Conservation (phyloP, 176 grass and related monocot species). For the Alopecurus myosuroides region DNA sequence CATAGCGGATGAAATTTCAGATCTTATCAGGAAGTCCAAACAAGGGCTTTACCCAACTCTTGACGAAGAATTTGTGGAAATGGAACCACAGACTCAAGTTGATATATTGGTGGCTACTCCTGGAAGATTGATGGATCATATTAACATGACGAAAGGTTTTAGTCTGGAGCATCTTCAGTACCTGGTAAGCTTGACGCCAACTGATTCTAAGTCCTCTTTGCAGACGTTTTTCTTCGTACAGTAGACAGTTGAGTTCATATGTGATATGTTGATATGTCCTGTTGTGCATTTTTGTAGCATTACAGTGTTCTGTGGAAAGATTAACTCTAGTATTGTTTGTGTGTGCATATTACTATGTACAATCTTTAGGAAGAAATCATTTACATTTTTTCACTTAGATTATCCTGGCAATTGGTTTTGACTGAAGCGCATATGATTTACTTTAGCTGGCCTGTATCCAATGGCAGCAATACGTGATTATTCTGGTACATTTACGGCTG, state of each 20-base stretch:
- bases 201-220: neutral
- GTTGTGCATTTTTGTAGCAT: neutral
- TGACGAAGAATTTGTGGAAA: conserved; percentile 61
- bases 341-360: neutral
- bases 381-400: neutral
- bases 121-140: conserved; percentile 96
- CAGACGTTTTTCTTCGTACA: neutral
- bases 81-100: conserved; percentile 75
- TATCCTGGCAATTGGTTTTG: neutral
- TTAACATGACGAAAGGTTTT: conserved; percentile 96
- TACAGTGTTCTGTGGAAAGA: neutral
- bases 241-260: neutral
- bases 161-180: conserved; percentile 92
- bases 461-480: neutral
- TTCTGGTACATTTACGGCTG: neutral
- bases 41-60: conserved; percentile 54
- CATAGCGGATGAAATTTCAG: conserved; percentile 77
- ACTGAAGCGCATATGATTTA: neutral
- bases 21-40: conserved; percentile 56
- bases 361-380: neutral
- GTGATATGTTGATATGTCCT: neutral
- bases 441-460: neutral
- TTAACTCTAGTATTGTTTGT: neutral
- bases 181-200: conserved; percentile 47
- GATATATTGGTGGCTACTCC: conserved; percentile 96